Base-by-base conservation (phyloP, 164 flowering plant species). In the Liquidambar formosana region DNA sequence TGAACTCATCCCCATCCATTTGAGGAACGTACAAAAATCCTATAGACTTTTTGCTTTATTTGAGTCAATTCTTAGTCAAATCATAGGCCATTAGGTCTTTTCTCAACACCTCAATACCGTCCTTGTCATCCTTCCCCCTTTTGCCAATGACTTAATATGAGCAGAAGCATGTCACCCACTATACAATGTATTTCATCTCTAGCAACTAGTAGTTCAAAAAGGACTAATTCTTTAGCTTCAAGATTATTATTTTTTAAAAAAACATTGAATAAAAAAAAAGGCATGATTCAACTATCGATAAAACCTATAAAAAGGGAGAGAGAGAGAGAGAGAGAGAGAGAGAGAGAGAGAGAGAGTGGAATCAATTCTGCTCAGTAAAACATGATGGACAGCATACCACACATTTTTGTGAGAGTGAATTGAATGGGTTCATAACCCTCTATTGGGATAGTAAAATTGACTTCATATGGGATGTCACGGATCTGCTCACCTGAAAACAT, bases 361-460 rank as follows among this genome's bases (percentile, higher is more conserved):
- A 33, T 33, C 41, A 33, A 6, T 61, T 22, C 4, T 56, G 54
- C 27, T 23, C n/a, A 47, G 12, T 59, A 27, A 62, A 61, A 72
- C 46, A 66, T 16, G 57, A 21, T 51, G 33, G 14, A 59, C 47
- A 67, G 64, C 86, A 76, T 75, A 95, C 99, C 94, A 75, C 99
- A 95, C 74, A 83, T 74, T 75, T 95, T 95, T 26, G 97, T 75
- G 58, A 95, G 89, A 61, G 83, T 78, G 72, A 92, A 92, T 63
- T 89, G 86, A 70, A 90, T 66, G 44, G 96, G 88, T 58, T 88
- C 97, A 80, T 91, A 87, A 71, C 86, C 85, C 76, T 89, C 80
- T 47, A 92, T 76, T 38, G 99, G 99, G 27, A 92, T 84, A n/a
- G 88, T 85, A 69, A 92, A 64, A 76, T 79, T 76, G 78, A 95